Conservation (phyloP, 345 rosid species). For the Conringia planisiliqua region DNA sequence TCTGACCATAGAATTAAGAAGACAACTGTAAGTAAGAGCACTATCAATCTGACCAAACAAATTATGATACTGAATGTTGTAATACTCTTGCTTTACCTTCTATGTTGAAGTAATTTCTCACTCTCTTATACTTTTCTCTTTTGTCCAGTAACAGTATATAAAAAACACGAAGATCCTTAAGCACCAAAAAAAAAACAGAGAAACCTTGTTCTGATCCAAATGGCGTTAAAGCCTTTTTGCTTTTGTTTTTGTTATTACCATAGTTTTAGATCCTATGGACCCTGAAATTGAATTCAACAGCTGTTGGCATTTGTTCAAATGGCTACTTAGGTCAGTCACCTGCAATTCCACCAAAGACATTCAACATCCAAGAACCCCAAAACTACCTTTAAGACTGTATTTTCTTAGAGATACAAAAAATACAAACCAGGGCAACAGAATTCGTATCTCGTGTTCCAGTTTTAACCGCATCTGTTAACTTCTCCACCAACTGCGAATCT, state of each 20-base stretch:
- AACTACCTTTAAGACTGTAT: neutral
- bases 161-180: neutral
- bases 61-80: neutral
- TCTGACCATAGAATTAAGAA: conserved; percentile 42
- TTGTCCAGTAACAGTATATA: conserved; percentile 82
- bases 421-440: conserved; percentile 64
- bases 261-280: conserved; percentile 56
- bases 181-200: neutral
- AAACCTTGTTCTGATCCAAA: neutral
- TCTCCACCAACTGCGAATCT: conserved; percentile 60
- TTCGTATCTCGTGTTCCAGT: conserved; percentile 76
- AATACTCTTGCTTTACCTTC: conserved; percentile 44
- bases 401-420: neutral
- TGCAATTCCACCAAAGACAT: neutral
- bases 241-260: conserved; percentile 40
- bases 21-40: neutral
- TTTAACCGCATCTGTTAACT: no score
- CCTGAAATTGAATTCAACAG: conserved; percentile 72
- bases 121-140: conserved; percentile 69
- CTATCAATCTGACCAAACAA: neutral
- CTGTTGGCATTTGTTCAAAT: conserved; percentile 92
- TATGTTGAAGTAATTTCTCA: conserved; percentile 60
- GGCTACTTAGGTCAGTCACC: conserved; percentile 68
- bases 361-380: conserved; percentile 7
- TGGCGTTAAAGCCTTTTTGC: no score